These are phyloP conservation scores for Piloderma croceum DNA, from an alignment of 768 basidiomycete species.

Conservation along the genomic window DNA sequence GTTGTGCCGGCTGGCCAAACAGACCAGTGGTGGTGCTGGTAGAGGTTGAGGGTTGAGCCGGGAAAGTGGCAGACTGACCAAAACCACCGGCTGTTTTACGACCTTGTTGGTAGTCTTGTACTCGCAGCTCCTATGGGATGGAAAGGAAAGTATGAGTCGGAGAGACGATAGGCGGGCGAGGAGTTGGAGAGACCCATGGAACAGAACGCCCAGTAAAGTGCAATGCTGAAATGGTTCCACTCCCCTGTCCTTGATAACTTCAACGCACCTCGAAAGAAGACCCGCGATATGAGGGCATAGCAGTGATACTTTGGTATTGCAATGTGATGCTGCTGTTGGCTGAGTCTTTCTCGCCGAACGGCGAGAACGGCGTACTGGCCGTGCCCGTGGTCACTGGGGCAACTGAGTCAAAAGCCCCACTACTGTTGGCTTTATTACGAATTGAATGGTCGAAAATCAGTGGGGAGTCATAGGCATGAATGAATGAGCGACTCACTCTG, in stretches of 20 bases:
- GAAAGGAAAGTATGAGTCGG: conserved; percentile 2
- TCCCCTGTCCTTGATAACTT: conserved; percentile 8
- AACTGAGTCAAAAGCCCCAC: conserved; percentile 28
- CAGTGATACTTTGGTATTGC: conserved; percentile 79
- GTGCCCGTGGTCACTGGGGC: conserved; percentile 67
- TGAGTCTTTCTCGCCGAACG: conserved; percentile 63
- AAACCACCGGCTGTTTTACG: conserved; percentile 69
- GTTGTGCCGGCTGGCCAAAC: conserved; percentile 43
- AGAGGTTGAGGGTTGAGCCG: conserved; percentile 37
- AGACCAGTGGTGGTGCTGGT: conserved; percentile 29
- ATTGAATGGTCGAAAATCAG: conserved; percentile 1
- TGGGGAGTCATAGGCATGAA: too few species aligned
- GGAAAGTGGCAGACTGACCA: conserved; percentile 42
- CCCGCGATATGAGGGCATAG: conserved; percentile 72
- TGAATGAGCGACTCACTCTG: conserved; percentile 27
- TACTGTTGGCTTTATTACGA: too few species aligned
- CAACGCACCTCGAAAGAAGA: conserved; percentile 67
- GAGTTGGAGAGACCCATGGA: background rate
- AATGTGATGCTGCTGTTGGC: conserved; percentile 38
- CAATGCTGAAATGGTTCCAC: too few species aligned
- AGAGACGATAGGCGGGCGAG: too few species aligned
- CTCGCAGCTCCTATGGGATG: conserved; percentile 55
- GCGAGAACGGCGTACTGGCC: conserved; percentile 55
- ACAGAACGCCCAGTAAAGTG: conserved; percentile 16
- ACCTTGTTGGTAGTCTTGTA: conserved; percentile 71